A percentile compares a stretch with the other conserved stretches of the same genome.
These are phyloP conservation scores for Pichia cephalocereana DNA, from an alignment of 805 yeast genomes.

Conservation along the genomic window DNA sequence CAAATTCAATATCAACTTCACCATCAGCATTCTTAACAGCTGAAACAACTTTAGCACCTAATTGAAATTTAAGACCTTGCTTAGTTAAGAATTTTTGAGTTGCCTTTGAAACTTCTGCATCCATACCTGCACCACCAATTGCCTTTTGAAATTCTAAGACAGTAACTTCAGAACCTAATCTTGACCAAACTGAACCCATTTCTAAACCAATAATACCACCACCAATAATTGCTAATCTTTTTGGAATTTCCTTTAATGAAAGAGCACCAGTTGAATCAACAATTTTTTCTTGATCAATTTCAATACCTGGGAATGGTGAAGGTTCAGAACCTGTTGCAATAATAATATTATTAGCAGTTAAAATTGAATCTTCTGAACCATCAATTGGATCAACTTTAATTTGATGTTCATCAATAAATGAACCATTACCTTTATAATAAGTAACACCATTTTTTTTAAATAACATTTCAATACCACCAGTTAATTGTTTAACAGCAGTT, in stretches of 20 bases:
- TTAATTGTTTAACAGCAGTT: slow-evolving; percentile 77
- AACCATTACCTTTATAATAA: slow-evolving; percentile 88
- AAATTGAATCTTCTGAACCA: slow-evolving; percentile 62
- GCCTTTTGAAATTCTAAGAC: slow-evolving; percentile 83
- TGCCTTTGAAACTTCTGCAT: slow-evolving; percentile 83
- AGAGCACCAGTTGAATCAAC: slow-evolving; percentile 93
- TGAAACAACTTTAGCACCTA: slow-evolving; percentile 81
- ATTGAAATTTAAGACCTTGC: slow-evolving; percentile 92
- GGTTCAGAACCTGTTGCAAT: slow-evolving; percentile 99
- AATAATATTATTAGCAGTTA: slow-evolving; percentile 81
- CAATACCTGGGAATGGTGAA: slow-evolving; percentile 97
- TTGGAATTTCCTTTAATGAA: slow-evolving; percentile 80
- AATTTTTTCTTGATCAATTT: slow-evolving; percentile 92
- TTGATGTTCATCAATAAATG: slow-evolving; percentile 73
- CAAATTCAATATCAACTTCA: slow-evolving; percentile 75
- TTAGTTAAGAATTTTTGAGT: slow-evolving; percentile 84
- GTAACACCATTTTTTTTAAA: slow-evolving; percentile 94
- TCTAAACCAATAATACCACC: slow-evolving; percentile 99
- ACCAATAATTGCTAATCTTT: slow-evolving; percentile 86
- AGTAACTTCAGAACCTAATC: slow-evolving; percentile 94
- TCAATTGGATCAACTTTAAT: slow-evolving; percentile 79
- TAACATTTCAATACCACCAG: slow-evolving; percentile 89
- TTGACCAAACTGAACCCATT: slow-evolving; percentile 96
- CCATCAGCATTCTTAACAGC: slow-evolving; percentile 85
- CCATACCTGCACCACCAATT: slow-evolving; percentile 99